Evolutionary conservation across 1,139 yeast species (phyloP), one percentile per base, ranked within the genome.

Genomic region (Candida buenavistaensis): DNA sequence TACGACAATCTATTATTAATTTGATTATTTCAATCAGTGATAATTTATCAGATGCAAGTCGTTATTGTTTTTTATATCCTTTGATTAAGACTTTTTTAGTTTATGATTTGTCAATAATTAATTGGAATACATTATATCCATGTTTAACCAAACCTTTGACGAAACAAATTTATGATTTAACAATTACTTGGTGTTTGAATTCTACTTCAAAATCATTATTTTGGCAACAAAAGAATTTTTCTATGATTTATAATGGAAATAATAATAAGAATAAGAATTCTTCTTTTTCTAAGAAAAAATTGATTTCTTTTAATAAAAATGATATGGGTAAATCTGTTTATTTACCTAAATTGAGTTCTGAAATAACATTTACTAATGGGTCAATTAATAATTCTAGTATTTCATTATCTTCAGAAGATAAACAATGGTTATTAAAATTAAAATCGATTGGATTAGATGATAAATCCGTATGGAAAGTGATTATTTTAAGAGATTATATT

Each of bases 61-160:
- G 78, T 8, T 86, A 84, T 47, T 90, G 97, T 51, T 73, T 88
- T 52, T 60, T 90, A 14, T 82, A 87, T 44, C 97, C 97, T 0
- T 68, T 86, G 21, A 71, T 92, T n/a, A 72, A 85, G 41, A 82
- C 88, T 0, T 89, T 74, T 51, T 72, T 92, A 51, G 77, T 79
- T 15, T 82, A 86, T 52, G 97, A 92, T 46, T 72, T 89, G 3
- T 68, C 81, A 1, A 78, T 72, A 27, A 78, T 88, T 44, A 60
- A 73, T 1, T 83, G 90, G 78, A 75, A 77, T 16, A 67, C 78
- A 1, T 55, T 89, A 23, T 75, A 80, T 39, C 77, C 85, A 2
- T 75, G 86, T 43, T 68, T 82, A 26, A 78, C 81, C 27, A 70
- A 72, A 30, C 90, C 95, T 1, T 52, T 90, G 2, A 62, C 90